Percentiles rank a stretch among this genome's conserved stretches.
Evolutionary conservation across 768 basidiomycete genomes (phyloP).

Genomic region (Pleurotus cornucopiae): DNA sequence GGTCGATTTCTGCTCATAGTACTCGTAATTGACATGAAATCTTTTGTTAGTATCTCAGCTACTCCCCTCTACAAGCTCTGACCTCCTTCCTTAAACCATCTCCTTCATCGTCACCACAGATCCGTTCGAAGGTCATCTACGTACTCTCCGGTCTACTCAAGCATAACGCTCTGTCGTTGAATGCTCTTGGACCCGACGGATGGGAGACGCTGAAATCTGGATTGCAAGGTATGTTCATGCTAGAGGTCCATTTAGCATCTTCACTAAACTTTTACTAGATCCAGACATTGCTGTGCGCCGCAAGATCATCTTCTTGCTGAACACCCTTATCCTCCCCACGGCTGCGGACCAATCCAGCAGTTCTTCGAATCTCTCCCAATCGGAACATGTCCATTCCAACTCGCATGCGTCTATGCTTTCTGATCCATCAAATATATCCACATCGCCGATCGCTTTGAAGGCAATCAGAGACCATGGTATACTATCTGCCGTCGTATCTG

Average conservation of each 20-base stretch:
- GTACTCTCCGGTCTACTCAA: constrained; percentile 74
- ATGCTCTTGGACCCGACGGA: constrained; percentile 49
- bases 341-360: constrained; percentile 15
- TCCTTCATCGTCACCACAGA: constrained; percentile 40
- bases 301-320: constrained; percentile 76
- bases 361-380: constrained; percentile 16
- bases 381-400: constrained; percentile 55
- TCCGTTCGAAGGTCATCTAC: constrained; percentile 81
- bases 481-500: constrained; percentile 45
- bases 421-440: constrained; percentile 50
- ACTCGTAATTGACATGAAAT: neutral
- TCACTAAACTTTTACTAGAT: constrained; percentile 39
- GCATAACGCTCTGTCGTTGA: constrained; percentile 69
- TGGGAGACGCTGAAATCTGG: constrained; percentile 61
- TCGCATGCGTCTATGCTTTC: constrained; percentile 65
- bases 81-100: constrained; percentile 57
- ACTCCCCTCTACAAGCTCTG: constrained; percentile 64
- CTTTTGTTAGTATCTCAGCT: constrained; percentile 47
- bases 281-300: constrained; percentile 74
- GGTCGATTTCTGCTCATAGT: constrained; percentile 18
- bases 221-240: constrained; percentile 48
- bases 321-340: constrained; percentile 58
- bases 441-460: constrained; percentile 40
- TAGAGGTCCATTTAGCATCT: neutral
- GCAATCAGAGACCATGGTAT: constrained; percentile 47